Evolutionary conservation across 805 yeast species (phyloP).

Genomic region (Saturnispora quitensis): DNA sequence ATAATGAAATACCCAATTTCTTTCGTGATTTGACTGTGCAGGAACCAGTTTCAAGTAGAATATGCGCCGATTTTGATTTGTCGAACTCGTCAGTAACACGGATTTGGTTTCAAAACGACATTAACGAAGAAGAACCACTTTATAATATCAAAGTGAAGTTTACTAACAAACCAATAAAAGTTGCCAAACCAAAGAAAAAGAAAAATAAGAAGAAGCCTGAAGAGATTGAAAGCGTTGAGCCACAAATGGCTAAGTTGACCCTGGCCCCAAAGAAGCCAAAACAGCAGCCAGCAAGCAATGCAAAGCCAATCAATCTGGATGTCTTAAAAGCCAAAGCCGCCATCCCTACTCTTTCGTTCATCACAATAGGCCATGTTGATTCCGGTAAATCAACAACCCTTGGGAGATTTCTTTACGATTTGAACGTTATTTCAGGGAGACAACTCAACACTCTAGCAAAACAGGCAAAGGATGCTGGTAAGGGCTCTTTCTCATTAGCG

Average conservation of each 20-base stretch:
- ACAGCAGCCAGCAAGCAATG: neutral
- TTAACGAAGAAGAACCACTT: neutral
- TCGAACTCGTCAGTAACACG: neutral
- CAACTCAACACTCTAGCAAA: slow-evolving; percentile 52
- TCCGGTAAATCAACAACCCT: slow-evolving; percentile 77
- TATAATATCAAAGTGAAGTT: slow-evolving; percentile 7
- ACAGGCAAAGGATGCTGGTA: slow-evolving; percentile 61
- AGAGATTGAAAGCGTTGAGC: neutral
- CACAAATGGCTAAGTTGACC: slow-evolving; percentile 7
- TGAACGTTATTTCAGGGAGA: slow-evolving; percentile 56
- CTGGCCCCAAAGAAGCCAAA: slow-evolving; percentile 3
- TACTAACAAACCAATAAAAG: slow-evolving; percentile 31
- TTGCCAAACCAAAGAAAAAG: slow-evolving; percentile 8
- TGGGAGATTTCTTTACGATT: slow-evolving; percentile 63
- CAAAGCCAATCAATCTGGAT: neutral
- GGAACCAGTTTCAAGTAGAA: neutral
- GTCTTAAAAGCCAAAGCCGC: slow-evolving; percentile 24
- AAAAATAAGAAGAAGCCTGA: slow-evolving; percentile 1
- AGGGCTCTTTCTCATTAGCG: slow-evolving; percentile 73
- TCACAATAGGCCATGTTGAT: slow-evolving; percentile 80
- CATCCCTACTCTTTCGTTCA: slow-evolving; percentile 59
- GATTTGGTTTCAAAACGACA: neutral
- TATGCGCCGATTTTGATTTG: neutral
- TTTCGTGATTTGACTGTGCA: neutral
- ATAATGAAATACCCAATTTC: neutral